Percentiles rank a stretch among this genome's conserved stretches.
Evolutionary conservation across 2,329 filamentous ascomycete genomes (phyloP).

Genomic region (Arthroderma sp.): DNA sequence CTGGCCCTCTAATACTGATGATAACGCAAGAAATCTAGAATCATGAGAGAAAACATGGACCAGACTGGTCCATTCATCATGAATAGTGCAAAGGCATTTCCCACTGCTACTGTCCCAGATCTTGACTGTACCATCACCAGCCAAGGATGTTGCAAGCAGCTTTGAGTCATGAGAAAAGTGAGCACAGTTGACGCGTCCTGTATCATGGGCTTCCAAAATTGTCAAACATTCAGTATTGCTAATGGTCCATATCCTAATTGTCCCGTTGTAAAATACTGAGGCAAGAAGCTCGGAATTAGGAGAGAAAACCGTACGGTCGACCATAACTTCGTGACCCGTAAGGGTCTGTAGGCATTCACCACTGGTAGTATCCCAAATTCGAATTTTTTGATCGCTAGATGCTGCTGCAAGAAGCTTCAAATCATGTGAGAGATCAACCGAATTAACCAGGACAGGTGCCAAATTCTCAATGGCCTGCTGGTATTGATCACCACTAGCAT

Average conservation of each 20-base stretch:
- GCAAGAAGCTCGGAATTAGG: not conserved
- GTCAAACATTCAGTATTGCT: not conserved
- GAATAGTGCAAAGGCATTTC: not conserved
- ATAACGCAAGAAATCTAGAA: too few species aligned
- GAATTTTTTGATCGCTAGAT: conserved; percentile 11
- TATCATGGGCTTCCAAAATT: conserved; percentile 11
- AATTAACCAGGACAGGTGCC: conserved; percentile 7
- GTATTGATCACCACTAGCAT: conserved; percentile 4
- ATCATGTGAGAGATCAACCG: not conserved
- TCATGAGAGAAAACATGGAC: too few species aligned
- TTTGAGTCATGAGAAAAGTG: not conserved
- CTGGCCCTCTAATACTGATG: too few species aligned
- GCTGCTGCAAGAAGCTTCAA: not conserved
- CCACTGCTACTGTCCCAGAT: conserved; percentile 12
- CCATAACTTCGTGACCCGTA: not conserved
- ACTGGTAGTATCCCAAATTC: conserved; percentile 12
- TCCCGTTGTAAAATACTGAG: not conserved
- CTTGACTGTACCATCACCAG: conserved; percentile 10
- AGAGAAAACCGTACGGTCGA: not conserved
- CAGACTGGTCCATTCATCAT: too few species aligned
- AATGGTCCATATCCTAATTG: not conserved
- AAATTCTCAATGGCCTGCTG: conserved; percentile 9
- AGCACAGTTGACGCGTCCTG: conserved; percentile 4
- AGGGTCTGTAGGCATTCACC: not conserved
- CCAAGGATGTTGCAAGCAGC: not conserved